Percentiles rank a stretch among this genome's conserved stretches.
phyloP scores from a whole-genome alignment of 2,329 filamentous ascomycete genomes.

The Pseudogymnoascus sp. region DNA sequence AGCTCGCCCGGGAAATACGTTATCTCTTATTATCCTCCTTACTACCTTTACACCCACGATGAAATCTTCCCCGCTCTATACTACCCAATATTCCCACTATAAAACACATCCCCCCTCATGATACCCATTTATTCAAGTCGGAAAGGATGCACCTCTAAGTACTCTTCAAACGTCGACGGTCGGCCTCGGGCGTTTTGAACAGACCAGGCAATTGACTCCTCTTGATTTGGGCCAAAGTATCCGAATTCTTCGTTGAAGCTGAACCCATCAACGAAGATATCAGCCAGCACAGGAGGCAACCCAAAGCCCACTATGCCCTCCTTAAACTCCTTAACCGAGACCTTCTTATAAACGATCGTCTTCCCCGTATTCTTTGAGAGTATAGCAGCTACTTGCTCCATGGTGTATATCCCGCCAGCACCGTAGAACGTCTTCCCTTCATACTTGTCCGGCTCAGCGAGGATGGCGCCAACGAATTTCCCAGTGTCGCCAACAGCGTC shows the following conservation, averaged over 20 bases:
- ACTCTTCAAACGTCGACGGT: conserved; percentile 32
- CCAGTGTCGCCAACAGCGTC: conserved; percentile 26
- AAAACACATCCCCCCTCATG: neutral
- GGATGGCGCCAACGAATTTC: conserved; percentile 31
- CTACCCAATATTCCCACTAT: neutral
- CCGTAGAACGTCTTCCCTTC: conserved; percentile 39
- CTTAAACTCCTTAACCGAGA: neutral
- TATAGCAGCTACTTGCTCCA: conserved; percentile 12
- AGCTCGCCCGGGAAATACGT: too few relatives aligned
- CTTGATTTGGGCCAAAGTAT: conserved; percentile 31
- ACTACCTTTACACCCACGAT: neutral
- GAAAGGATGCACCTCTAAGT: conserved; percentile 25
- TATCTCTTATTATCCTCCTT: neutral
- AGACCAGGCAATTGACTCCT: conserved; percentile 29
- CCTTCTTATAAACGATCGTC: conserved; percentile 13
- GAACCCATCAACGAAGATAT: conserved; percentile 22
- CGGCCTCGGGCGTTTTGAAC: conserved; percentile 25
- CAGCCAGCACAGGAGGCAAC: conserved; percentile 15
- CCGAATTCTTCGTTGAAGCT: conserved; percentile 29
- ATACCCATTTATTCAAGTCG: conserved; percentile 11
- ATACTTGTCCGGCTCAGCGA: conserved; percentile 37
- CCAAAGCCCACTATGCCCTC: neutral
- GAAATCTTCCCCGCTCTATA: neutral
- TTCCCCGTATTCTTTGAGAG: conserved; percentile 15
- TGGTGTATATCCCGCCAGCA: conserved; percentile 31